Percentiles rank a stretch among this genome's conserved stretches.
These are phyloP conservation scores for Brassica juncea DNA, from an alignment of 345 rosid genomes.

Conservation along the genomic window DNA sequence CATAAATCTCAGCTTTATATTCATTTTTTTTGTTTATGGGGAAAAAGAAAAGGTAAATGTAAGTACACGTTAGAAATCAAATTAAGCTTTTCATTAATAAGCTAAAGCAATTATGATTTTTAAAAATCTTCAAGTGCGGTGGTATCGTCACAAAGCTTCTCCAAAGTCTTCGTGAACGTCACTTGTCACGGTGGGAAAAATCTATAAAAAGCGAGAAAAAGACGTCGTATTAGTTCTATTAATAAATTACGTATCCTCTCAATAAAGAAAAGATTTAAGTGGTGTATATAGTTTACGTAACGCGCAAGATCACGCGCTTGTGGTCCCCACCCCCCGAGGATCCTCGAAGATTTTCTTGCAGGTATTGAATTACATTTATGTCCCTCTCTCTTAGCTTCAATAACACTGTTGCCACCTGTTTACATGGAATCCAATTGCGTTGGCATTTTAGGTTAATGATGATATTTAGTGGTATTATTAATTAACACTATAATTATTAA, in stretches of 20 bases:
- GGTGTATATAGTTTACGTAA: slow-evolving; percentile 22
- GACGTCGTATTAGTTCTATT: slow-evolving; percentile 37
- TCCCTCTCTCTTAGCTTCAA: neutral
- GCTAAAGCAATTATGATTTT: neutral
- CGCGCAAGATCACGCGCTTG: slow-evolving; percentile 32
- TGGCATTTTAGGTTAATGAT: neutral
- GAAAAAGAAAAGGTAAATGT: neutral
- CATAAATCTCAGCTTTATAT: neutral
- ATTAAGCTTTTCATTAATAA: neutral
- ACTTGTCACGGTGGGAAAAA: slow-evolving; percentile 14
- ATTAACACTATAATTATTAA: neutral
- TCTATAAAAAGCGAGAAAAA: slow-evolving; percentile 32
- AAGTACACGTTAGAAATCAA: neutral
- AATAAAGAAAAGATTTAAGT: slow-evolving; percentile 37
- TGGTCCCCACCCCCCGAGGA: slow-evolving; percentile 5
- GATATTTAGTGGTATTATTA: neutral
- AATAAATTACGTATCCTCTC: slow-evolving; percentile 23
- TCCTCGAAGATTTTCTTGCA: slow-evolving; percentile 30
- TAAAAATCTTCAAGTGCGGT: neutral
- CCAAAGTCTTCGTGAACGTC: slow-evolving; percentile 30
- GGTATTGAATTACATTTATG: neutral
- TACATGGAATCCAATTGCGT: neutral
- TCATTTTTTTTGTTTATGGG: too few species aligned
- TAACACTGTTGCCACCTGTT: slow-evolving; percentile 12
- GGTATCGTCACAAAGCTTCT: slow-evolving; percentile 14